Evolutionary conservation across 495 filamentous ascomycete genomes (phyloP).

Genomic region (Parathielavia hyrcaniae): DNA sequence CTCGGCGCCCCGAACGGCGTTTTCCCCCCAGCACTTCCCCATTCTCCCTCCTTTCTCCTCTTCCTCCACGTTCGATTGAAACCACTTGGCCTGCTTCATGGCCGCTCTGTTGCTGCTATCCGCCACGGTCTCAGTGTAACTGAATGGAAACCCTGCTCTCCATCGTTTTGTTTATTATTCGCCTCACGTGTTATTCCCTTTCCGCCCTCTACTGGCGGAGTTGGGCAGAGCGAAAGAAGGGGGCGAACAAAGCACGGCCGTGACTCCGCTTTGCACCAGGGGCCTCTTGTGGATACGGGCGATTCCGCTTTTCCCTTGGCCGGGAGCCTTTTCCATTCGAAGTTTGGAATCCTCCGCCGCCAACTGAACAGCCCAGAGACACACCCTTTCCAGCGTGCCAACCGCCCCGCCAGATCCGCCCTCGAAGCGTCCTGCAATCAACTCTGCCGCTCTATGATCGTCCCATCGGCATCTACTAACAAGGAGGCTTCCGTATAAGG

Average conservation of each 20-base stretch:
- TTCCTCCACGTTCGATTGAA: slow-evolving; percentile 3
- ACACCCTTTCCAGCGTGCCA: slow-evolving; percentile 4
- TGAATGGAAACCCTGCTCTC: neutral
- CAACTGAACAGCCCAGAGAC: neutral
- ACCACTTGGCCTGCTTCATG: slow-evolving; percentile 7
- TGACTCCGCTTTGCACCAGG: slow-evolving; percentile 6
- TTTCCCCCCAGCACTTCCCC: slow-evolving; percentile 16
- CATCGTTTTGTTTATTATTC: neutral
- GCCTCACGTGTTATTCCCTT: neutral
- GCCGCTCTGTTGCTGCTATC: slow-evolving; percentile 2
- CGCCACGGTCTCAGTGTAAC: neutral
- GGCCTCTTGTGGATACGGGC: slow-evolving; percentile 8
- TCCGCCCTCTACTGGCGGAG: neutral
- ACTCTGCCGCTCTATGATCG: neutral
- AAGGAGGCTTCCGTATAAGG: slow-evolving; percentile 1
- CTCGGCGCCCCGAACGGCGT: slow-evolving; percentile 22
- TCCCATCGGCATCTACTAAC: neutral
- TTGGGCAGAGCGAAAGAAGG: neutral
- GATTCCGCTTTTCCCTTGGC: slow-evolving; percentile 9
- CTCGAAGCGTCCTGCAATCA: neutral
- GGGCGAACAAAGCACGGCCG: slow-evolving; percentile 8
- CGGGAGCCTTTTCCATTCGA: slow-evolving; percentile 5
- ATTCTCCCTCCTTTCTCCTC: slow-evolving; percentile 9
- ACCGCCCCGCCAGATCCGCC: slow-evolving; percentile 10
- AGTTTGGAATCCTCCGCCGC: slow-evolving; percentile 7